These are phyloP conservation scores for Rhizophagus clarus DNA, from an alignment of 192 early-diverging fungal species.

Conservation along the genomic window DNA sequence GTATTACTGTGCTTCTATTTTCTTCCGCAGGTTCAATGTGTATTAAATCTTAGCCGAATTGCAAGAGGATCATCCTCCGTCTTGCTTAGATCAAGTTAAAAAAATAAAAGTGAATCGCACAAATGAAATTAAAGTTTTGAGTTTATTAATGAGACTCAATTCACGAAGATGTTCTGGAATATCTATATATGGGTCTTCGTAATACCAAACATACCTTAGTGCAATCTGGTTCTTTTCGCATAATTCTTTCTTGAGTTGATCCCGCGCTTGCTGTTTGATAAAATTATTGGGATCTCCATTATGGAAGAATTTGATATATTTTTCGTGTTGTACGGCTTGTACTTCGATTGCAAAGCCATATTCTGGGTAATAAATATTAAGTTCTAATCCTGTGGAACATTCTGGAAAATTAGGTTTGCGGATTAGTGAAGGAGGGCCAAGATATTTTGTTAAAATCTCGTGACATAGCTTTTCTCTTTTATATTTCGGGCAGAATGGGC, in stretches of 20 bases:
- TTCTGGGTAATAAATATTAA: conserved; percentile 19
- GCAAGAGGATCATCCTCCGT: conserved; percentile 2
- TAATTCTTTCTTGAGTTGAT: too few species aligned
- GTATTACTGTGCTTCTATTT: too few species aligned
- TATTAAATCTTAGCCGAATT: conserved; percentile 13
- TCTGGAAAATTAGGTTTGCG: conserved; percentile 16
- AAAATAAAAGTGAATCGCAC: background rate
- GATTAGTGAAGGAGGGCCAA: conserved; percentile 17
- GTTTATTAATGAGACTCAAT: conserved; percentile 7
- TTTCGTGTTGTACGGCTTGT: conserved; percentile 25
- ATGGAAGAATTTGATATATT: conserved; percentile 17
- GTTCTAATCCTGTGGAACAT: conserved; percentile 11
- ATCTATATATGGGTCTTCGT: too few species aligned
- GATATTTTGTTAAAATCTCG: conserved; percentile 24
- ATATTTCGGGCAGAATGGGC: conserved; percentile 16
- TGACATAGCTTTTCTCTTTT: conserved; percentile 23
- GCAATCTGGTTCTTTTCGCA: too few species aligned
- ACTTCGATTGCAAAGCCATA: conserved; percentile 21
- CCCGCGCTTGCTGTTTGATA: too few species aligned
- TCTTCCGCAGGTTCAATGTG: background rate
- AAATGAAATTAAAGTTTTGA: conserved; percentile 4
- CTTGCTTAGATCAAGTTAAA: background rate
- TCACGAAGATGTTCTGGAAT: background rate
- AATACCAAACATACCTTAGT: too few species aligned
- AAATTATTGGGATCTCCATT: too few species aligned